A percentile compares a stretch with the other conserved stretches of the same genome.
Evolutionary conservation across 441 rosid genomes (phyloP).

Genomic region (Viola pubescens): DNA sequence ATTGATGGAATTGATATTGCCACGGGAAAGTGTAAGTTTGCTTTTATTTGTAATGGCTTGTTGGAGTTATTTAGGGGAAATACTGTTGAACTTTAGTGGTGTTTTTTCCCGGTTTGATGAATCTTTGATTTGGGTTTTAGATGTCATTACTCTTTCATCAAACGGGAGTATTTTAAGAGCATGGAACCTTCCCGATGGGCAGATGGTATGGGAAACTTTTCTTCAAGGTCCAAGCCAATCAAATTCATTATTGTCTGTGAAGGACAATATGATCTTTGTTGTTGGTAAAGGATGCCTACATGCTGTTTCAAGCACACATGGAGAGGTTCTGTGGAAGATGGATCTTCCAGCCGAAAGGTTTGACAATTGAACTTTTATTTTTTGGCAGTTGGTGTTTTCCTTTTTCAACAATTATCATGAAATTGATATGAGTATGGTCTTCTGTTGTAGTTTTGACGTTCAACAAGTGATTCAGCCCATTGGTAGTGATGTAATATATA

Average conservation of each 20-base stretch:
- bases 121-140: slow-evolving; percentile 28
- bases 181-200: slow-evolving; percentile 99
- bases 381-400: slow-evolving; percentile 3
- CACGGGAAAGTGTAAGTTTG: slow-evolving; percentile 68
- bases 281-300: slow-evolving; percentile 66
- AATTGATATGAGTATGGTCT: slow-evolving; percentile 20
- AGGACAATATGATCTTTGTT: slow-evolving; percentile 56
- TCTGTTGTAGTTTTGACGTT: slow-evolving; percentile 61
- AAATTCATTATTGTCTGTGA: slow-evolving; percentile 53
- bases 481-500: slow-evolving; percentile 45
- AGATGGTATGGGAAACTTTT: slow-evolving; percentile 89
- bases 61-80: neutral
- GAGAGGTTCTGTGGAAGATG: slow-evolving; percentile 81
- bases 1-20: slow-evolving; percentile 74
- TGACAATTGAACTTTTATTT: slow-evolving; percentile 17
- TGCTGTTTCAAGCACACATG: slow-evolving; percentile 83
- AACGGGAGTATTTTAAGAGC: slow-evolving; percentile 79
- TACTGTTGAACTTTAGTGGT: neutral
- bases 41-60: no score
- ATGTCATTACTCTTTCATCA: slow-evolving; percentile 80
- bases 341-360: slow-evolving; percentile 82
- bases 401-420: slow-evolving; percentile 9
- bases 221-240: slow-evolving; percentile 54
- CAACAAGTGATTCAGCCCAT: slow-evolving; percentile 59
- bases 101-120: neutral